Base-by-base conservation (phyloP, 768 basidiomycete genomes). In the Collybiopsis confluens region DNA sequence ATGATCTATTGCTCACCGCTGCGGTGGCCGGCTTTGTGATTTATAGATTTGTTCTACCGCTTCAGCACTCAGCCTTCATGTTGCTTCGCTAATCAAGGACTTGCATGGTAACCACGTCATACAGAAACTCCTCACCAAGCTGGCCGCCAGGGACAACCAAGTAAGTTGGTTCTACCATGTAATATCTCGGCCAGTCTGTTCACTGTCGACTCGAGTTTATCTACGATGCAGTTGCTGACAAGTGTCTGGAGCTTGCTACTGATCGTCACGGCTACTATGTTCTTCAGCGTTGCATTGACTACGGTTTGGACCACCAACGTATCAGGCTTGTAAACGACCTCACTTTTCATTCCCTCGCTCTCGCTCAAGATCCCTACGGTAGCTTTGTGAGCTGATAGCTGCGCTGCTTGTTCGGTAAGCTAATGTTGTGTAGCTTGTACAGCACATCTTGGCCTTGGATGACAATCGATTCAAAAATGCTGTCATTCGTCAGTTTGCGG, bases 201-300 rank as follows among this genome's bases (percentile, higher is more conserved):
- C 18, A 51, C 44, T 20, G 37, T 24, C 10, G 1, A 3, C 24
- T 44, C 23, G 33, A 94, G 88, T 98, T 98, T 74, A 99, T 99
- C 64, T 99, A 98, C 73, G 98, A 98, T 63, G 96, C 97, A 54
- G 96, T 99, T 33, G 97, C 97, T 24, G 91, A 92, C 30, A 98
- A 98, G 71, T 97, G 97, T 64, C 93, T 99, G 50, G 97, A 99
- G 72, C 97, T 99, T 58, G 97, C 97, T 15, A 96, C 92, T 42
- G 93, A 96, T 65, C 89, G 93, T 58, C 97, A 99, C 64, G 97
- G 97, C 13, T 98, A 97, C 71, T 99, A 97, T 68, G 97, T 99
- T 51, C 77, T 99, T 41, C 97, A 99, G 70, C 83, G 97, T 56
- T 98, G 95, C 71, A 91, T 99, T 62, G 97, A 99, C 65, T 97